Conservation (phyloP, 2,329 filamentous ascomycete species). For the Trichoderma endophyticum region DNA sequence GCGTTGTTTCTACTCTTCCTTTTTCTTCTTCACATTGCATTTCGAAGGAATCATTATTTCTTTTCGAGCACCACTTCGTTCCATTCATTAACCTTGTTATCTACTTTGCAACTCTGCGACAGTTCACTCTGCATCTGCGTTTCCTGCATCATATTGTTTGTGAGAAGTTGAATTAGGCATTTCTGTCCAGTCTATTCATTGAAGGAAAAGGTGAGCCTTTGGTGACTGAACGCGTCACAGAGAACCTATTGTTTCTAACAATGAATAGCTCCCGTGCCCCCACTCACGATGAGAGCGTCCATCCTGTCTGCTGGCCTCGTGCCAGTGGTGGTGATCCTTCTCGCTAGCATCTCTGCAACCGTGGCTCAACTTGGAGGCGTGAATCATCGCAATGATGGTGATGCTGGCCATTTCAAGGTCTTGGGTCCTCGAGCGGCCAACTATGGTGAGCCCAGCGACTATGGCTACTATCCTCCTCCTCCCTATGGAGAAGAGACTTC, state of each 20-base stretch:
- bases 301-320: slow-evolving; percentile 32
- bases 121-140: neutral
- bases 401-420: slow-evolving; percentile 3
- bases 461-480: slow-evolving; percentile 22
- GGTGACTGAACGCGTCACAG: neutral
- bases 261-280: slow-evolving; percentile 5
- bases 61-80: too few relatives aligned
- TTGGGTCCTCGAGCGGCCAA: slow-evolving; percentile 17
- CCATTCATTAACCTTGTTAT: neutral
- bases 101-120: neutral
- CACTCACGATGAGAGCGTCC: slow-evolving; percentile 37
- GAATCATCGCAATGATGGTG: neutral
- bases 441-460: slow-evolving; percentile 23
- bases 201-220: slow-evolving; percentile 7
- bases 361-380: slow-evolving; percentile 3
- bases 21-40: neutral
- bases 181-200: neutral
- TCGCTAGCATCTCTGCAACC: slow-evolving; percentile 19
- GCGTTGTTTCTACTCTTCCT: neutral
- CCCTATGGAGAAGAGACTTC: slow-evolving; percentile 23
- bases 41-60: neutral
- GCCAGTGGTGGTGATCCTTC: slow-evolving; percentile 29
- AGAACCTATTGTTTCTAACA: slow-evolving; percentile 8
- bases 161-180: neutral
- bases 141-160: neutral